Conservation (phyloP, 2,329 filamentous ascomycete genomes). For the Westerdykella aurantiaca region DNA sequence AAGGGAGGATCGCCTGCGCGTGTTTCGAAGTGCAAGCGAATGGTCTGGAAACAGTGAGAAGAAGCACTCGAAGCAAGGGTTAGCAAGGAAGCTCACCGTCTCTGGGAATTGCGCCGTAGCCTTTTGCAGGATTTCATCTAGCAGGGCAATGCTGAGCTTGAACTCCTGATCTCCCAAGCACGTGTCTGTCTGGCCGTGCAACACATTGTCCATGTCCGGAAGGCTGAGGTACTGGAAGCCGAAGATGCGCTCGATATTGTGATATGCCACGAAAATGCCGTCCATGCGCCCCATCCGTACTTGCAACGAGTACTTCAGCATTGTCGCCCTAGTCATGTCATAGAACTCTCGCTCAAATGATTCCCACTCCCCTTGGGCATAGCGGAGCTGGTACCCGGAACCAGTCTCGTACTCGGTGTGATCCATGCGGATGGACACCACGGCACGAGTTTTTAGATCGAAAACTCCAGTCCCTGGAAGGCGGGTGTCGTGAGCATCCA, state of each 20-base stretch:
- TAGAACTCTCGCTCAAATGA: conserved; percentile 95
- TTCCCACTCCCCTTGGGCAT: conserved; percentile 70
- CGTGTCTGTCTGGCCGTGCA: conserved; percentile 71
- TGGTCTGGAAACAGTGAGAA: conserved; percentile 43
- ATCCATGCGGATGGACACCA: conserved; percentile 88
- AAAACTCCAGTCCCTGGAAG: conserved; percentile 91
- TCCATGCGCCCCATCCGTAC: conserved; percentile 98
- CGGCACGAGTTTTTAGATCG: conserved; percentile 90
- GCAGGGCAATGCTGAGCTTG: conserved; percentile 67
- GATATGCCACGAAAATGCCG: conserved; percentile 93
- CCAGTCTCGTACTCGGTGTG: conserved; percentile 64
- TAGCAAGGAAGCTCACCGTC: conserved; percentile 35
- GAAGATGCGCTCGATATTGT: conserved; percentile 92
- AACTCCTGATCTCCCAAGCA: conserved; percentile 78
- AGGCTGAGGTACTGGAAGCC: conserved; percentile 93
- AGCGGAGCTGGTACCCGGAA: conserved; percentile 78
- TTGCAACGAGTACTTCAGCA: conserved; percentile 94
- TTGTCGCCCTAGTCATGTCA: conserved; percentile 91
- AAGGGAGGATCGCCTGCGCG: conserved; percentile 48
- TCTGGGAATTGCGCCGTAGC: conserved; percentile 71
- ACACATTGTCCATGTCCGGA: conserved; percentile 76
- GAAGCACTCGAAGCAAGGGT: background rate
- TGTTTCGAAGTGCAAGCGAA: conserved; percentile 75
- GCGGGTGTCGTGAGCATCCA: conserved; percentile 82
- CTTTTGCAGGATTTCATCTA: conserved; percentile 73